Evolutionary conservation across 176 grass and related monocot species (phyloP).

Genomic region (Zea luxurians): DNA sequence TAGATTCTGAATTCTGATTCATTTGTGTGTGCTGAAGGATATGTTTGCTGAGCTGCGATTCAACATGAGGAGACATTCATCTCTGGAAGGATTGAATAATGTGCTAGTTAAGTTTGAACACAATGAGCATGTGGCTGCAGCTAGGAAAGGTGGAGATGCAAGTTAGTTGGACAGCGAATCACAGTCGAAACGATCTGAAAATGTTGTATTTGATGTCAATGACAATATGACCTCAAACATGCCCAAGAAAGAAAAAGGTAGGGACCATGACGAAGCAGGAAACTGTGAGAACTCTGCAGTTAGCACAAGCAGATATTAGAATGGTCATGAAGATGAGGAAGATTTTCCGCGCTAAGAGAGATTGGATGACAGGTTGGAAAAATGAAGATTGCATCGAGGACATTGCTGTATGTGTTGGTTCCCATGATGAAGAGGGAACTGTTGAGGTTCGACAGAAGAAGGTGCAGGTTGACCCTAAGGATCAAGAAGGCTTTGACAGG

Average conservation of each 20-base stretch:
- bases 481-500: slow-evolving; percentile 90
- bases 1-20: slow-evolving; percentile 25
- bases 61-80: slow-evolving; percentile 83
- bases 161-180: slow-evolving; percentile 65
- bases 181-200: slow-evolving; percentile 46
- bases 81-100: slow-evolving; percentile 74
- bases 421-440: slow-evolving; percentile 87
- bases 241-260: slow-evolving; percentile 60
- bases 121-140: slow-evolving; percentile 53
- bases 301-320: slow-evolving; percentile 51
- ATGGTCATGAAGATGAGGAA: slow-evolving; percentile 78
- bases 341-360: slow-evolving; percentile 70
- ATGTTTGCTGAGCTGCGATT: slow-evolving; percentile 75
- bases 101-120: slow-evolving; percentile 80
- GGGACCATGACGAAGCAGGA: slow-evolving; percentile 51
- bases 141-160: slow-evolving; percentile 53
- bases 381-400: slow-evolving; percentile 76
- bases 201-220: slow-evolving; percentile 17
- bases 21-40: slow-evolving; percentile 63
- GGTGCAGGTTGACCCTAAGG: slow-evolving; percentile 74
- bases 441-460: slow-evolving; percentile 75
- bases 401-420: slow-evolving; percentile 57
- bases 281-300: slow-evolving; percentile 82
- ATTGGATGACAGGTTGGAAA: slow-evolving; percentile 71
- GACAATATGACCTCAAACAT: slow-evolving; percentile 60